Conservation (phyloP, 441 rosid species). For the Syzygium malaccense region DNA sequence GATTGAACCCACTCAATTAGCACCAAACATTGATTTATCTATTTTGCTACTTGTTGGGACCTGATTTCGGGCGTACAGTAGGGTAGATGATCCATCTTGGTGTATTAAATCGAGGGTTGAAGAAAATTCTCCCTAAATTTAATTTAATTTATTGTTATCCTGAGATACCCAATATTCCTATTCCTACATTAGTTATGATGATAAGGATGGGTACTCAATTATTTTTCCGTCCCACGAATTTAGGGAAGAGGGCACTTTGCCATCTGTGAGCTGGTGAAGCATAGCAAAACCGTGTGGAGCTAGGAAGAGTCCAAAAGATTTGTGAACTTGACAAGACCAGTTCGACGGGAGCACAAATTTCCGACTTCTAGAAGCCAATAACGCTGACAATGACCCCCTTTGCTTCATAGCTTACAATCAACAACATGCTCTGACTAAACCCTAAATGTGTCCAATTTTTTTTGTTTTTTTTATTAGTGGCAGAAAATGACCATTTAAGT, state of each 20-base stretch:
- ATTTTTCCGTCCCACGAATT: not conserved
- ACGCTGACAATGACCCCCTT: fast-evolving
- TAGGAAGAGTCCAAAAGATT: not conserved
- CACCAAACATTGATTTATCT: not conserved
- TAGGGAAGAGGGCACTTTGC: not conserved
- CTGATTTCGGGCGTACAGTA: not conserved
- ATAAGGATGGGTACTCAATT: not conserved
- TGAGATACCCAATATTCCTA: not conserved
- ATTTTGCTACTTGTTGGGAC: not conserved
- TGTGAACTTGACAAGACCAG: not conserved
- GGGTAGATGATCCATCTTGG: not conserved
- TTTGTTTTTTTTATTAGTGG: not conserved
- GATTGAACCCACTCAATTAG: not conserved
- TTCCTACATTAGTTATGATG: not conserved
- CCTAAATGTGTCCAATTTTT: not conserved
- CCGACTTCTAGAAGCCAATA: not conserved
- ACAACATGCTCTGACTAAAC: not conserved
- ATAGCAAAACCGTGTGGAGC: not conserved
- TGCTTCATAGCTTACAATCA: not conserved
- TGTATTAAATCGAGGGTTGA: not conserved
- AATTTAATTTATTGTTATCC: not conserved
- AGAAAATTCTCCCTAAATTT: not conserved
- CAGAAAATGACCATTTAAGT: not conserved
- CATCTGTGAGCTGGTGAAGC: not conserved
- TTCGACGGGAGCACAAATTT: not conserved